Base-by-base conservation (phyloP, 345 rosid genomes). In the Aquilaria sinensis region DNA sequence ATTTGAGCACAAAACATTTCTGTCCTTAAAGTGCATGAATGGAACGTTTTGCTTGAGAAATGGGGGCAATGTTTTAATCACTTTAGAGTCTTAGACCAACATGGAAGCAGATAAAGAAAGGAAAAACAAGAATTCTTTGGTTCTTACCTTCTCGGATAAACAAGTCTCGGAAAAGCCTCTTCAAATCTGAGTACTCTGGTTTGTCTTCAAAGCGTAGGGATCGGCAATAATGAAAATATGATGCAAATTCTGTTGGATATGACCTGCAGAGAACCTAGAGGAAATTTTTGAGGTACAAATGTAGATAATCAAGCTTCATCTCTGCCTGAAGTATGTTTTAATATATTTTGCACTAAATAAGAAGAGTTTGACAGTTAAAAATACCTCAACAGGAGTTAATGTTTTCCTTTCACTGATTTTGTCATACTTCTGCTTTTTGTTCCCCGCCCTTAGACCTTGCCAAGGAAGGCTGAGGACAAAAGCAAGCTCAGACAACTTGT, bases 391-490 rank as follows among this genome's bases (percentile, higher is more conserved):
- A 56, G 98, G 81, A 60, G 92, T 92, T 5, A 92, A 82, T 4
- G 86, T 95, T 81, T 89, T 92, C 76, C 83, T 86, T 79, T 92
- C 98, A 67, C 90, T 89, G 57, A 92, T 92, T 72, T 78, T 92
- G 72, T 92, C 94, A 70, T 92, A 86, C 80, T 92, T 92, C 65
- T 92, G 96, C 78, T 92, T 86, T 77, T 92, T 92, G 45, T 82
- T 88, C 69, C 95, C 96, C 6, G 98, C 96, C 77, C 82, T 85
- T 51, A 89, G 72, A 72, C 98, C 96, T 78, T 92, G 98, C 98
- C 98, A 92, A 23, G 98, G 98, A 72, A 92, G 94, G 68, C 96
- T 92, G 70, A 62, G 77, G 56, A 1, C 43, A 37, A 37, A 37
- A 37, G 4, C 43, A 5, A 37, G 7, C 43, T 37, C 43, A 37